Conservation (phyloP, 768 basidiomycete genomes). For the Collybia nuda region DNA sequence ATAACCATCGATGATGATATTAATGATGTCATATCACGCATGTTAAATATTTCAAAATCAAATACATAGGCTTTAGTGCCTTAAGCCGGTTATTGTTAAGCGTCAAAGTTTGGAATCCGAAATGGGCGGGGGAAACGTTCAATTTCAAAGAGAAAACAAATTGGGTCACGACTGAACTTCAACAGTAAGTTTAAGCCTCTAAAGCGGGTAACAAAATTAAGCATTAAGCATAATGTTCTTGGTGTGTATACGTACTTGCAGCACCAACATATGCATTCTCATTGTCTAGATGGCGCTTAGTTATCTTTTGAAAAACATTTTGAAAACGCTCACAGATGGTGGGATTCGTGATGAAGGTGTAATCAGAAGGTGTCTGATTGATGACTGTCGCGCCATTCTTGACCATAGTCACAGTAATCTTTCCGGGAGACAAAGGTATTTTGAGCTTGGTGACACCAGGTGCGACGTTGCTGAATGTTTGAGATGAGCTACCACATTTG, state of each 20-base stretch:
- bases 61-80: too few relatives aligned
- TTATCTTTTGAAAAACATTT: neutral
- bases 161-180: too few relatives aligned
- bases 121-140: too few relatives aligned
- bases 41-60: too few relatives aligned
- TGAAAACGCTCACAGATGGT: conserved; percentile 31
- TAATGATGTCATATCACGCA: too few relatives aligned
- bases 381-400: conserved; percentile 51
- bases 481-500: conserved; percentile 36
- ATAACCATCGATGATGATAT: too few relatives aligned
- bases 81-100: too few relatives aligned
- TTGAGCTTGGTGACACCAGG: conserved; percentile 64
- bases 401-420: conserved; percentile 55
- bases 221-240: too few relatives aligned
- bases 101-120: too few relatives aligned
- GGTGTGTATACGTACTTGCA: conserved; percentile 29
- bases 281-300: conserved; percentile 42
- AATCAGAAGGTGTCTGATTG: conserved; percentile 45
- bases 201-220: too few relatives aligned
- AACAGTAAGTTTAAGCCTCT: too few relatives aligned
- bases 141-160: too few relatives aligned
- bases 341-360: conserved; percentile 35
- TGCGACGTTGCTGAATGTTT: conserved; percentile 37
- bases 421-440: conserved; percentile 52
- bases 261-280: conserved; percentile 64